These are phyloP conservation scores for Marasmius fiardii DNA, from an alignment of 1,284 basidiomycete species.

Conservation along the genomic window DNA sequence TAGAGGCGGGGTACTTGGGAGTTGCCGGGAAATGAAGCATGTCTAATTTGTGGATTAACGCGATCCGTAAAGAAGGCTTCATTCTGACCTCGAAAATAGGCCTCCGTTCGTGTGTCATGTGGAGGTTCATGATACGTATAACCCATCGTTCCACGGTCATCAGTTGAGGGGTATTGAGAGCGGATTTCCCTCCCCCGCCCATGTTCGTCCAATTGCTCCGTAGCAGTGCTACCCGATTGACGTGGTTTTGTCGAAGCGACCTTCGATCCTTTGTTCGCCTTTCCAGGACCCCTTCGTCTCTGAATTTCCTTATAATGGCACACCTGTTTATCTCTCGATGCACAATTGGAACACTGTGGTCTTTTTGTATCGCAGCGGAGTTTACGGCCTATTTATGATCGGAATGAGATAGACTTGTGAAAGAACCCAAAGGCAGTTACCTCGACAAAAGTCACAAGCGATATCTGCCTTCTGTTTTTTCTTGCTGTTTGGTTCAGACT, in stretches of 20 bases:
- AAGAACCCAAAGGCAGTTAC: not conserved
- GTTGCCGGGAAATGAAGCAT: not conserved
- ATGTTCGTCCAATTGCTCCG: not conserved
- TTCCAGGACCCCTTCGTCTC: conserved; percentile 2
- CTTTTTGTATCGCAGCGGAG: not conserved
- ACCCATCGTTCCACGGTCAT: not conserved
- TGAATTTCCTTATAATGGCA: not conserved
- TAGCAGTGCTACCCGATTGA: not conserved
- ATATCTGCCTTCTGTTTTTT: not conserved
- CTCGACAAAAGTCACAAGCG: conserved; percentile 1
- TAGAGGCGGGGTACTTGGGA: not conserved
- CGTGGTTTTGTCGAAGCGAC: not conserved
- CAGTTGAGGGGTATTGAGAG: not conserved
- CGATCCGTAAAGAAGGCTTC: not conserved
- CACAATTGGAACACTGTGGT: not conserved
- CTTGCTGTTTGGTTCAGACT: not conserved
- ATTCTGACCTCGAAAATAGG: not conserved
- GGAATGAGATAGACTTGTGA: not conserved
- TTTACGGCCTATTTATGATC: not conserved
- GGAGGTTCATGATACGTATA: not conserved
- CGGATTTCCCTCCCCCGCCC: not conserved
- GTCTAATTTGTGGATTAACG: not conserved
- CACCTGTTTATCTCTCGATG: not conserved
- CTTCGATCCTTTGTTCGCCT: conserved; percentile 1
- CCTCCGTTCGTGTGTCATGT: not conserved